Percentiles rank a stretch among this genome's conserved stretches.
These are phyloP conservation scores for Candolleomyces efflorescens DNA, from an alignment of 768 basidiomycete species.

Conservation along the genomic window DNA sequence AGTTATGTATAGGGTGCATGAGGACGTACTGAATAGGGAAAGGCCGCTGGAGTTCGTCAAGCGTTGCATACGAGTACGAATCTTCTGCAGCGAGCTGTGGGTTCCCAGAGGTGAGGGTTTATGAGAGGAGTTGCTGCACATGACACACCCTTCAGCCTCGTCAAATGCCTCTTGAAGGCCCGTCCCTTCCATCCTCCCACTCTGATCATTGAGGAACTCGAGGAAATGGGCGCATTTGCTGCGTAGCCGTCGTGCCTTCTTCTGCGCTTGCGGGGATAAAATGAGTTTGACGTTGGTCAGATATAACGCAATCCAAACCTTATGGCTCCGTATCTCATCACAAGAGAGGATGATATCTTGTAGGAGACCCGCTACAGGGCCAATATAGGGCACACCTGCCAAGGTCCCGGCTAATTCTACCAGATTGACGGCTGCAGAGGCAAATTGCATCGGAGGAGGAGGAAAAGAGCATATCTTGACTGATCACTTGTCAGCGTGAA, in stretches of 20 bases:
- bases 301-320: conserved; percentile 29
- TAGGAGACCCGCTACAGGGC: conserved; percentile 37
- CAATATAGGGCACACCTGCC: conserved; percentile 42
- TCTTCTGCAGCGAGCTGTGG: conserved; percentile 36
- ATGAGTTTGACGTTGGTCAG: too few relatives aligned
- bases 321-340: conserved; percentile 42
- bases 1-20: background rate
- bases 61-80: conserved; percentile 32
- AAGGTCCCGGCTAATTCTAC: conserved; percentile 41
- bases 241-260: conserved; percentile 38
- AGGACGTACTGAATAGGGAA: conserved; percentile 23
- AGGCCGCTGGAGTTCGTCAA: conserved; percentile 35
- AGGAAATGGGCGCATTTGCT: conserved; percentile 38
- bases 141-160: conserved; percentile 31
- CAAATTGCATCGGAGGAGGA: conserved; percentile 15
- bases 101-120: background rate
- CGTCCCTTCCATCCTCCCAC: conserved; percentile 32
- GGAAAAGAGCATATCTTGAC: too few relatives aligned
- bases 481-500: too few relatives aligned
- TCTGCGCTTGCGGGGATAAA: too few relatives aligned
- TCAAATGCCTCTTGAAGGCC: conserved; percentile 37
- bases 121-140: conserved; percentile 23
- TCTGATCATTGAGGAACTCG: conserved; percentile 35
- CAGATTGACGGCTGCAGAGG: conserved; percentile 20
- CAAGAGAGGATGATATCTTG: conserved; percentile 43